Base-by-base conservation (phyloP, 108 stramenopile species). In the Stephanodiscus triporus region DNA sequence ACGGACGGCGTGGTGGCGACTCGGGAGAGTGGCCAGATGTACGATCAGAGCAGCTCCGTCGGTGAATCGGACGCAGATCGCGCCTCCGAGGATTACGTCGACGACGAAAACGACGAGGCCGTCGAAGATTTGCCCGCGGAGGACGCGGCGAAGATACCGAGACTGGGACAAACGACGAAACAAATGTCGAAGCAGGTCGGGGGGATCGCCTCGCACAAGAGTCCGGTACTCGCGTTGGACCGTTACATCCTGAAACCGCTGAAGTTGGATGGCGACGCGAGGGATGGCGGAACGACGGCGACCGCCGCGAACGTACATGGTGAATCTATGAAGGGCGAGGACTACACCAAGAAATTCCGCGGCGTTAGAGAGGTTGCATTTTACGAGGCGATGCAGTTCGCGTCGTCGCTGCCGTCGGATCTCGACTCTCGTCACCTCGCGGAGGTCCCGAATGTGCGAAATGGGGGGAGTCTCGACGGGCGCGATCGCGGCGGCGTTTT, bases 281-380 rank as follows among this genome's bases (percentile, higher is more conserved):
- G 53, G 8, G 26, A 54, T 34, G 32, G 32, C 2, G 32, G 32
- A 34, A 5, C 32, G 32, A 34, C 32, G 32, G 5, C 32, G 32
- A 34, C 53, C 5, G 23, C 27, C 23, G 7, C n/a, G n/a, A n/a
- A n/a, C n/a, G n/a, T n/a, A n/a, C n/a, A n/a, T n/a, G n/a, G n/a
- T n/a, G n/a, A n/a, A n/a, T n/a, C n/a, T n/a, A n/a, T n/a, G n/a
- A n/a, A n/a, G n/a, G n/a, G n/a, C n/a, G n/a, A n/a, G 13, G 13
- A n/a, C n/a, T n/a, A n/a, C 23, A 83, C 63, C 13, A 78, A 67
- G 14, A 84, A 87, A 24, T 82, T 88, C 70, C 87, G 92, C 29
- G 92, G 91, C 22, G 74, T 91, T 23, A 85, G 92, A 30, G 95
- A 96, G 71, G 50, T 92, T 29, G 85, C 82, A 26, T 95, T 95